Base-by-base conservation (phyloP, 1,284 basidiomycete species). In the Ceratobasidium sp. region DNA sequence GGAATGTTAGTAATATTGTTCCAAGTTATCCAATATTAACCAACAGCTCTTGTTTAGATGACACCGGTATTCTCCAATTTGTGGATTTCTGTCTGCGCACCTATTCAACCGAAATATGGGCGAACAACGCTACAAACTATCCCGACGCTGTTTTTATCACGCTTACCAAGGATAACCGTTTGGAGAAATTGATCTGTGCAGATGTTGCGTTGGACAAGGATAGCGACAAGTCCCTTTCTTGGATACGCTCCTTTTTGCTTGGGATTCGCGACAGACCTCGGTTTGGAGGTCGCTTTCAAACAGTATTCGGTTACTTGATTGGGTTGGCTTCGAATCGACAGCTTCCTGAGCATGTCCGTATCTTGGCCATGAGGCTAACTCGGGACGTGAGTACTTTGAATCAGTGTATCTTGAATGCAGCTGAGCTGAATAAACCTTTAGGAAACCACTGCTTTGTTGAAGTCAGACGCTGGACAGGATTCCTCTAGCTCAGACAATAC, bases 81-180 rank as follows among this genome's bases (percentile, higher is more conserved):
- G 91, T 90, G 80, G 83, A 87, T 23, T 85, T 89, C 78, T 86
- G 91, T 78, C 85, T 90, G 74, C 89, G 88, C 81, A 89, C 88
- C 62, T 83, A 92, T 76, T 87, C 87, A 1, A 82, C 84, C 4
- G 82, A 86, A 17, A 83, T 94, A 15, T 97, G 95, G 95, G 82
- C 85, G 26, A 90, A 88, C 52, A 92, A 94, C 82, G 86, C 86
- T 1, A 84, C 87, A 23, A 91, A 93, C 80, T 93, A 90, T 82
- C 92, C 95, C 0, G 89, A 91, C 80, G 88, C 93, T 54, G 88
- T 95, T 1, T 92, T 96, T 81, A 93, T 93, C 80, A 89, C 92
- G n/a, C 89, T 96, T 82, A 94, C 93, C 83, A 91, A 94, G 81
- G 96, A 96, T 82, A 83, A 88, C 0, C 87, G 89, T 1, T 94